Conservation (phyloP, 768 basidiomycete genomes). For the Termitomyces sp. region DNA sequence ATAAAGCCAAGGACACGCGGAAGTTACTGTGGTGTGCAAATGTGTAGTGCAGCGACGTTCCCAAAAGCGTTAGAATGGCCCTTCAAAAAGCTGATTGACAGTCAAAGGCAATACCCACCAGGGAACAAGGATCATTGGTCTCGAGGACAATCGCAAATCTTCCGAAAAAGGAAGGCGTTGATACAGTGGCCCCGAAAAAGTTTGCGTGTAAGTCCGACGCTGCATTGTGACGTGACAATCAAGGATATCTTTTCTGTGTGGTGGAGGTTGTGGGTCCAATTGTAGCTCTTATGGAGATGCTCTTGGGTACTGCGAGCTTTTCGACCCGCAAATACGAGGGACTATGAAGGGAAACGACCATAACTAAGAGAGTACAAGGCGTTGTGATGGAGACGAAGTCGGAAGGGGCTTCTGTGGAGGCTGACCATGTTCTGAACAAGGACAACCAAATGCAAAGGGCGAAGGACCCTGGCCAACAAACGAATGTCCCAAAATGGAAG, state of each 20-base stretch:
- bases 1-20: no score
- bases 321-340: slow-evolving; percentile 3
- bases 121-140: slow-evolving; percentile 23
- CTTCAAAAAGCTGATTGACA: background rate
- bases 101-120: slow-evolving; percentile 18
- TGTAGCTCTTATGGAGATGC: slow-evolving; percentile 9
- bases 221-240: background rate
- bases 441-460: slow-evolving; percentile 20
- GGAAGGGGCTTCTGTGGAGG: slow-evolving; percentile 3
- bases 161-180: slow-evolving; percentile 10
- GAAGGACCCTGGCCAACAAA: slow-evolving; percentile 26
- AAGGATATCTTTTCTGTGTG: background rate
- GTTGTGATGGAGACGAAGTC: slow-evolving; percentile 22
- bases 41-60: background rate
- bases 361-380: slow-evolving; percentile 18
- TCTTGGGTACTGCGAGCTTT: background rate
- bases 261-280: slow-evolving; percentile 12
- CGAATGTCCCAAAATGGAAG: slow-evolving; percentile 30
- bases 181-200: background rate
- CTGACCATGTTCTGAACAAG: slow-evolving; percentile 18
- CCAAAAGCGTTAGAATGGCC: background rate
- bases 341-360: no score
- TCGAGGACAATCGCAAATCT: slow-evolving; percentile 6
- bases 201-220: background rate
- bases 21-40: background rate